Evolutionary conservation across 257 asterid species (phyloP), one percentile per base, ranked within the genome.

Genomic region (Oldenlandia corymbosa): DNA sequence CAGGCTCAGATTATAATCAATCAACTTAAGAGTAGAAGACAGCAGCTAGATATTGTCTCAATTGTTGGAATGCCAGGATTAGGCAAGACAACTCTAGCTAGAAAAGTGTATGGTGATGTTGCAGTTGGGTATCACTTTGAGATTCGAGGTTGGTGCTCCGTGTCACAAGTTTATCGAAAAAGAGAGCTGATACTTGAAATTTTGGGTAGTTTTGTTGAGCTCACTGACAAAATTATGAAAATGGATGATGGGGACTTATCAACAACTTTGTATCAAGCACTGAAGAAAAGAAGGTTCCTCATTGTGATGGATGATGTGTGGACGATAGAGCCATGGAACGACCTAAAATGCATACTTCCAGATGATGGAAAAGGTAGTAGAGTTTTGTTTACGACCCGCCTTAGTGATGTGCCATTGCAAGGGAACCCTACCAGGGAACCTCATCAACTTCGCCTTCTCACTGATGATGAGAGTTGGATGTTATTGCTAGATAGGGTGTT

Each of bases 21-120:
- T 1, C 62, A 57, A 20, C 62, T 57, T n/a, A n/a, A 0, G 20
- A 17, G 54, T 14, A 60, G 67, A 10, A 12, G 24, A 4, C 28
- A 20, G 7, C 21, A 58, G 18, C 66, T 50, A 23, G 60, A 68
- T 18, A 23, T 68, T 8, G 30, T 58, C 34, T 46, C 66, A 48
- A 68, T 68, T 48, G 43, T 62, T 31, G 74, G 69, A 26, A 62
- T 62, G 64, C 21, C 74, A 20, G 74, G 74, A 43, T 54, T 68
- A 34, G 73, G 73, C 50, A 68, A 60, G 66, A 57, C 66, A 0
- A 67, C 71, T 46, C 20, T 67, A 53, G 71, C 71, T 2, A 67
- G n/a, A 17, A 10, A 34, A 5, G 20, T 67, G 18, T 67, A 28
- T 23, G 47, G 14, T 17, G 48, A 58, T 36, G 13, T 10, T 1